Evolutionary conservation across 2,329 filamentous ascomycete genomes (phyloP).

Genomic region (Cytospora paraplurivora): DNA sequence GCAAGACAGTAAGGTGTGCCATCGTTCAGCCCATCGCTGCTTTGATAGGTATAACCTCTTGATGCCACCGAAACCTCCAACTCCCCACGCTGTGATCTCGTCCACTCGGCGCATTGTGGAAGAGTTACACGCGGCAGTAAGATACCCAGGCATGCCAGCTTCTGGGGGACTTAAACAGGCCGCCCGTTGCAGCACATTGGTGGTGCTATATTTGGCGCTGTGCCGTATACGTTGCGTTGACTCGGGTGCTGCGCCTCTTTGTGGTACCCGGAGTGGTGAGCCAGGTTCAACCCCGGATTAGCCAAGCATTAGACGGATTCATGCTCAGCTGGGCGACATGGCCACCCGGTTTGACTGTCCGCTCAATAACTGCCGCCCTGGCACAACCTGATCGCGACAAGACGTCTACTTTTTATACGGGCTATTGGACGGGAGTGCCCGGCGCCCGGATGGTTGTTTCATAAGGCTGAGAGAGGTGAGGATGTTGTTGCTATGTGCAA

Average conservation of each 20-base stretch:
- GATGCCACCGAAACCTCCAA: background rate
- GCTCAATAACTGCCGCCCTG: too few species aligned
- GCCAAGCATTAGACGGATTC: background rate
- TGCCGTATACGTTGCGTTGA: background rate
- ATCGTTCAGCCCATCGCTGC: background rate
- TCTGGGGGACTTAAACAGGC: constrained; percentile 9
- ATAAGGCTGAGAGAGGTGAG: background rate
- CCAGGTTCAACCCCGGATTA: background rate
- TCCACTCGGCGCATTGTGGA: background rate
- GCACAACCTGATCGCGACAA: too few species aligned
- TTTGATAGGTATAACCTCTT: background rate
- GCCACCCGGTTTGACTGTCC: background rate
- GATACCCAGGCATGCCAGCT: constrained; percentile 2
- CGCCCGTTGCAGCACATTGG: background rate
- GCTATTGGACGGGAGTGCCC: background rate
- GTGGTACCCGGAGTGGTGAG: too few species aligned
- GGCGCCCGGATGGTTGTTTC: background rate
- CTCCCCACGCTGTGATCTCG: background rate
- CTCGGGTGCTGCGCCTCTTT: background rate
- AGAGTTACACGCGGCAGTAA: background rate
- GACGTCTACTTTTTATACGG: too few species aligned
- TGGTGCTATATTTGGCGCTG: constrained; percentile 11
- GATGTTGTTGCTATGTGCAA: background rate
- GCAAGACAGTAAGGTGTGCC: background rate
- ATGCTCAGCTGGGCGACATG: background rate